A percentile compares a stretch with the other conserved stretches of the same genome.
These are phyloP conservation scores for Termitomyces titanicus DNA, from an alignment of 768 basidiomycete genomes.

Conservation along the genomic window DNA sequence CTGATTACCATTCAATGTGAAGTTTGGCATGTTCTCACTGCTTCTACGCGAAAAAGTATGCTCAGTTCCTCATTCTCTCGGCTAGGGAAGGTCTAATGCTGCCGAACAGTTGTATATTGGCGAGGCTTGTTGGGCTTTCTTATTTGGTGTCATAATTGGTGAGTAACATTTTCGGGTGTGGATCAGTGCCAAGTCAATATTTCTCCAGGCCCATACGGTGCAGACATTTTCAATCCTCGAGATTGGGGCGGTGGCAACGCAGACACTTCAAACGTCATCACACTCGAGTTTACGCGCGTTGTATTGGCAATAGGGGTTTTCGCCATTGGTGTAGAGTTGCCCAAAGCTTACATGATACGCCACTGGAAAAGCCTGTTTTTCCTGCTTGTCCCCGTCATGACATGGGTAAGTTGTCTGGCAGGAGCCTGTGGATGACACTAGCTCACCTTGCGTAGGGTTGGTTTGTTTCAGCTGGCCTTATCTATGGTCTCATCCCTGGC, in stretches of 20 bases:
- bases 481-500: conserved; percentile 87
- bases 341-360: conserved; percentile 90
- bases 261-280: conserved; percentile 65
- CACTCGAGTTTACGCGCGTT: conserved; percentile 87
- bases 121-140: conserved; percentile 93
- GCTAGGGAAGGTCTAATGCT: conserved; percentile 7
- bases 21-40: conserved; percentile 96
- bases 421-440: neutral
- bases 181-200: neutral
- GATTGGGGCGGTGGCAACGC: conserved; percentile 58
- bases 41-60: conserved; percentile 82
- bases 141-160: conserved; percentile 91
- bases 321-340: conserved; percentile 96
- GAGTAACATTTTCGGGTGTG: conserved; percentile 20
- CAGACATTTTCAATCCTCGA: conserved; percentile 78
- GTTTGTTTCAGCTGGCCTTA: conserved; percentile 89
- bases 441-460: conserved; percentile 60
- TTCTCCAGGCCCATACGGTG: conserved; percentile 71
- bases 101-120: conserved; percentile 76
- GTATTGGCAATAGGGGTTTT: conserved; percentile 97
- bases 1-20: neutral
- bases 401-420: conserved; percentile 56
- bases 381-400: conserved; percentile 79
- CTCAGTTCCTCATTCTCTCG: conserved; percentile 1
- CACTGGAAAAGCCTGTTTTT: conserved; percentile 92